These are phyloP conservation scores for Diaporthe citriasiana DNA, from an alignment of 2,329 filamentous ascomycete species.

Conservation along the genomic window DNA sequence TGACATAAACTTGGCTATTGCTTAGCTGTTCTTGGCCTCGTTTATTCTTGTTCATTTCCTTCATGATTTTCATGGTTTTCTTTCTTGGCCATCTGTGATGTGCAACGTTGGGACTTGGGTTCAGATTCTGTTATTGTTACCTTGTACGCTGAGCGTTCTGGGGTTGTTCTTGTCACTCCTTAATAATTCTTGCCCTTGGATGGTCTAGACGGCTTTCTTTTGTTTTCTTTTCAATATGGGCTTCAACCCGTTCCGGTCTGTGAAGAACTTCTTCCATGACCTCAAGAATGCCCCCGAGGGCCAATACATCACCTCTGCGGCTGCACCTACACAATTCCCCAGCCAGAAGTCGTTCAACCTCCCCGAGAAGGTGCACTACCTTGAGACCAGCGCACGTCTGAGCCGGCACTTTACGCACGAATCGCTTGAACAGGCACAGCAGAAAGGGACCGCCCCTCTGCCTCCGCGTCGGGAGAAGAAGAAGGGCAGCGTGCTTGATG, in stretches of 20 bases:
- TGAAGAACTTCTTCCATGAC: conserved; percentile 41
- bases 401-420: conserved; percentile 35
- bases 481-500: conserved; percentile 39
- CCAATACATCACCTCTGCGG: conserved; percentile 43
- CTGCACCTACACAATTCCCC: conserved; percentile 42
- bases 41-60: conserved; percentile 17
- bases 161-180: conserved; percentile 7
- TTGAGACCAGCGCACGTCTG: conserved; percentile 40
- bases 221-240: conserved; percentile 18
- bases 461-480: conserved; percentile 32
- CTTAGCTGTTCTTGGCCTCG: not conserved
- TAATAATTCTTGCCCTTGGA: not conserved
- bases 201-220: conserved; percentile 9
- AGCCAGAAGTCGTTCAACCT: conserved; percentile 36
- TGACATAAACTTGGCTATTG: conserved; percentile 2
- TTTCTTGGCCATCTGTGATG: conserved; percentile 37
- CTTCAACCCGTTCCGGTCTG: conserved; percentile 32
- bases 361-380: conserved; percentile 38
- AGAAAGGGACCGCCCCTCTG: not conserved
- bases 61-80: conserved; percentile 22
- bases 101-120: not conserved
- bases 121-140: conserved; percentile 8
- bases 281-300: conserved; percentile 44
- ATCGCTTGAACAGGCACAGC: conserved; percentile 35
- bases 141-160: conserved; percentile 38